Percentiles rank a stretch among this genome's conserved stretches.
Evolutionary conservation across 345 rosid species (phyloP).

Genomic region (Hevea brasiliensis): DNA sequence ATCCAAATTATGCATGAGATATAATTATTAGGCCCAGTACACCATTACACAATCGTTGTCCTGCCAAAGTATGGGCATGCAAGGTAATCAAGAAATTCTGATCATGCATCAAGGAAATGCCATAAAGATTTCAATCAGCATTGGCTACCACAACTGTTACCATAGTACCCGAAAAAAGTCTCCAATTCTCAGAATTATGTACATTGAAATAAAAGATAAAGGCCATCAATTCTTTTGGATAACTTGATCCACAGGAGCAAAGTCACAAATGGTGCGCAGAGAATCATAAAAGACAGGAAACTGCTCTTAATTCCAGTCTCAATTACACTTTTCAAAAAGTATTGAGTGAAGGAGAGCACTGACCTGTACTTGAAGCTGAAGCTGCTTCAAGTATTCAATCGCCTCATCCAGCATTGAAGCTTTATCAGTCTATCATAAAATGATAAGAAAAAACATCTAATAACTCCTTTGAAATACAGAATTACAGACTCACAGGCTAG

Average conservation of each 20-base stretch:
- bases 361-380: constrained; percentile 85
- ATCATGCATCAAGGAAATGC: neutral
- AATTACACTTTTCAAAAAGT: neutral
- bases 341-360: constrained; percentile 2
- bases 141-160: too few relatives aligned
- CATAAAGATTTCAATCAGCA: neutral
- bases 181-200: neutral
- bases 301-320: neutral
- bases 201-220: too few relatives aligned
- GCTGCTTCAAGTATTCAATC: constrained; percentile 79
- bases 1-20: neutral
- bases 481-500: neutral
- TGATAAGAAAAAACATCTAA: constrained; percentile 5
- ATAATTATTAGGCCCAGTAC: neutral
- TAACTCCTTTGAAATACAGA: neutral
- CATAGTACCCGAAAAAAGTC: neutral
- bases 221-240: too few relatives aligned
- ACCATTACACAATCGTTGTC: neutral
- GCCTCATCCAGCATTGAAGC: constrained; percentile 91
- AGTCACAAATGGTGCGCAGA: neutral
- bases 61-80: neutral
- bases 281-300: too few relatives aligned
- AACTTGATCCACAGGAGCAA: too few relatives aligned
- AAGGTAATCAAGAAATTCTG: neutral
- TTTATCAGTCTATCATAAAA: constrained; percentile 60